Percentiles rank a stretch among this genome's conserved stretches.
Conservation (phyloP, 1,284 basidiomycete genomes). For the Anthracocystis walkeri region DNA sequence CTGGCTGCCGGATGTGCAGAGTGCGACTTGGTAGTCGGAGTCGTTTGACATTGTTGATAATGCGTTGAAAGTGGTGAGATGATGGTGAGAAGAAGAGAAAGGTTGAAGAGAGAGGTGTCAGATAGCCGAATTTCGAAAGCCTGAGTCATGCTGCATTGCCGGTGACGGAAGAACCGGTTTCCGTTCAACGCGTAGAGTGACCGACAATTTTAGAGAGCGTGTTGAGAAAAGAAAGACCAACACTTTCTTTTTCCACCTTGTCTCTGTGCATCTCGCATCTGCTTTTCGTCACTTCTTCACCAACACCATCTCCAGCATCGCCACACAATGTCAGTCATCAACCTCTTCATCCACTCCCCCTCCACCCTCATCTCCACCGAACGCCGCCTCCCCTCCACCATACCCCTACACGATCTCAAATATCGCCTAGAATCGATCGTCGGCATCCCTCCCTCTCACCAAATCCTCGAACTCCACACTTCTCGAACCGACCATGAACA, state of each 20-base stretch:
- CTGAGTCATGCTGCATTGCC: constrained; percentile 15
- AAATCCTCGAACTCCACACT: constrained; percentile 73
- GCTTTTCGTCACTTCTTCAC: no score
- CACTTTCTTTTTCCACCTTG: constrained; percentile 7
- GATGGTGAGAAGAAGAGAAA: neutral
- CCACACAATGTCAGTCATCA: constrained; percentile 53
- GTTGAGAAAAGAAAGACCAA: neutral
- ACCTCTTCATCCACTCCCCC: constrained; percentile 58
- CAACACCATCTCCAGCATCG: neutral
- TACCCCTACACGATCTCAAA: constrained; percentile 71
- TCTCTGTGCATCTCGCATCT: neutral
- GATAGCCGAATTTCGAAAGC: neutral
- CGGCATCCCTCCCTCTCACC: constrained; percentile 76
- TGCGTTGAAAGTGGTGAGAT: neutral
- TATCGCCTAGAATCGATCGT: constrained; percentile 88
- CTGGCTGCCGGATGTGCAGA: constrained; percentile 38
- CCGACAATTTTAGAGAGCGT: neutral
- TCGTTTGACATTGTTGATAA: constrained; percentile 6
- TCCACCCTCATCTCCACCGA: constrained; percentile 58
- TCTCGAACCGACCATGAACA: constrained; percentile 54
- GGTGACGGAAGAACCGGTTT: constrained; percentile 1
- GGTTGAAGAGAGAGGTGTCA: neutral
- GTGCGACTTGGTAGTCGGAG: constrained; percentile 28
- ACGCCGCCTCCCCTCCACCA: constrained; percentile 48
- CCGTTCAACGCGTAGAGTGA: neutral